Evolutionary conservation across 2,329 filamentous ascomycete species (phyloP).

Genomic region (Plenodomus lindquistii): DNA sequence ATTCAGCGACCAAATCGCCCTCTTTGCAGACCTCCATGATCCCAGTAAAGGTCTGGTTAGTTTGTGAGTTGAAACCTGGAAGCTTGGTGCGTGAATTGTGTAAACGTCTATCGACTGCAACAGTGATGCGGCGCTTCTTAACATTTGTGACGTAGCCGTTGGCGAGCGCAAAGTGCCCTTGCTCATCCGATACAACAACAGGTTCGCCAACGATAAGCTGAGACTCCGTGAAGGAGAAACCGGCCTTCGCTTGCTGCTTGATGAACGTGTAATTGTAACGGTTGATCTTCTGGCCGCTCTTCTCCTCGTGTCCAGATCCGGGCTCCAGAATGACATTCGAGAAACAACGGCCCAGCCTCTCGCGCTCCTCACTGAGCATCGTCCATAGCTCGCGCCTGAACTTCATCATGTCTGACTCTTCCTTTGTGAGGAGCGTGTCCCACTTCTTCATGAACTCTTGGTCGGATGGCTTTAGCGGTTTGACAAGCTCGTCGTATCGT

Average conservation of each 20-base stretch:
- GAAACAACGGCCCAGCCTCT: constrained; percentile 88
- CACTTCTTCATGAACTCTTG: constrained; percentile 90
- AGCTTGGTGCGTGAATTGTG: constrained; percentile 81
- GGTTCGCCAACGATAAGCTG: constrained; percentile 87
- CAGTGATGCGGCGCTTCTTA: constrained; percentile 74
- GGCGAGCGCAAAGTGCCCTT: constrained; percentile 91
- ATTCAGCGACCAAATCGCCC: constrained; percentile 35
- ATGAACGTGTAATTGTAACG: constrained; percentile 84
- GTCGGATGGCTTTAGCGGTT: constrained; percentile 74
- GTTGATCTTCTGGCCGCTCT: constrained; percentile 80
- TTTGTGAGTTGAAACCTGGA: constrained; percentile 72
- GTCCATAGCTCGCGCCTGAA: constrained; percentile 93
- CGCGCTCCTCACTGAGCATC: constrained; percentile 85
- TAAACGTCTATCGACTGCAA: constrained; percentile 86
- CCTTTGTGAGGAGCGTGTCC: constrained; percentile 90
- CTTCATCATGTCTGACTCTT: constrained; percentile 88
- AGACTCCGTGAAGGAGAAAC: constrained; percentile 87
- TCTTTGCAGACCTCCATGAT: constrained; percentile 82
- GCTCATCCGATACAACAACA: constrained; percentile 93
- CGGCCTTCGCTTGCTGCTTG: constrained; percentile 64
- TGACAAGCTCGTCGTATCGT: constrained; percentile 80
- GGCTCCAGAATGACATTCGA: constrained; percentile 82
- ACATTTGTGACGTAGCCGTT: constrained; percentile 87
- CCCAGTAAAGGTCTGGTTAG: constrained; percentile 84
- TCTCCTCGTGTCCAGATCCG: constrained; percentile 71